Evolutionary conservation across 2,329 filamentous ascomycete genomes (phyloP), one percentile per base, ranked within the genome.

Genomic region (Talaromyces rugulosus): DNA sequence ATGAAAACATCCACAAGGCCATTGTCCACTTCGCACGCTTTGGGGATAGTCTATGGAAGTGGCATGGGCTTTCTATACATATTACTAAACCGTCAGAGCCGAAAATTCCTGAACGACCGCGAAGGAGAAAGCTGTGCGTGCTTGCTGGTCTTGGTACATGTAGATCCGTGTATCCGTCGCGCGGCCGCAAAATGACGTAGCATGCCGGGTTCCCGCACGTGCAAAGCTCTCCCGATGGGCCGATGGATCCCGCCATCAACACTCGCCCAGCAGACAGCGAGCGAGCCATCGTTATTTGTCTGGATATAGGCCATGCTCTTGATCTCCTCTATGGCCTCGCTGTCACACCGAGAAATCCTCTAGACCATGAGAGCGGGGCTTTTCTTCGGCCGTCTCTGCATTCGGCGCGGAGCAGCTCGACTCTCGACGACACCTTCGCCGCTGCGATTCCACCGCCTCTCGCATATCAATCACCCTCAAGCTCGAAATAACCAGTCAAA

Each of bases 281-380:
- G 11, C 33, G 42, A 23, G 23, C 12, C 47, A 27, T 27, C 28
- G 30, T 53, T 11, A 0, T n/a, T 16, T 61, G 44, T 16, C 33
- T 62, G n/a, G 44, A 23, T 14, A 47, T 6, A 18, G 40, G 56
- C 51, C 62, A 62, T 62, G 56, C n/a, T 34, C 12, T 30, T 18
- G n/a, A 36, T 31, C 28, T 42, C 6, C 44, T 58, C 18, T 55
- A 61, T 65, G 58, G 54, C 57, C 40, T 56, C 23, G 9, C 40
- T 42, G n/a, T 56, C 34, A 54, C 12, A 18, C 59, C 64, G 58
- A 64, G 44, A 36, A 33, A 42, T 14, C 34, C 54, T 56, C 33
- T 55, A 71, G 69, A 78, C 64, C 68, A 85, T 85, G 82, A 83
- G 79, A 76, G 74, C 77, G 72, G 77, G 74, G 70, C 71, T 79